phyloP scores from a whole-genome alignment of 768 basidiomycete species.

The Suillus subaureus region DNA sequence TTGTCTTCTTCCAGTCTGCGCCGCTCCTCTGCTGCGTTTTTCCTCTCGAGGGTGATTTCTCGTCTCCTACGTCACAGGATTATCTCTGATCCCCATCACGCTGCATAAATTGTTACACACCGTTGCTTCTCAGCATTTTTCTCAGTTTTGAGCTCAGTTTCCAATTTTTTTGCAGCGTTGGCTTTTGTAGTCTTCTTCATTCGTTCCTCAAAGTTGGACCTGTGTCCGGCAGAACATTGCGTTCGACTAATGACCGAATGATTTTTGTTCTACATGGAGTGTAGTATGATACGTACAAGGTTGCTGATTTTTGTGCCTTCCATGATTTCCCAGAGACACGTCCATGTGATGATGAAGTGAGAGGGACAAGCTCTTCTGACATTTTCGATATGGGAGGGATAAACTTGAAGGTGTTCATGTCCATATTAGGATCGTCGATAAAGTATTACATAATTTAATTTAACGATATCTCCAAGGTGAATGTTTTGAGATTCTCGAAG shows the following conservation, averaged over 20 bases:
- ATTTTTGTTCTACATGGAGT: slow-evolving; percentile 4
- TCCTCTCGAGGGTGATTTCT: slow-evolving; percentile 70
- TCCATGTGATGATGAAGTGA: slow-evolving; percentile 64
- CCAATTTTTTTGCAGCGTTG: slow-evolving; percentile 71
- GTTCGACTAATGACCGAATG: slow-evolving; percentile 47
- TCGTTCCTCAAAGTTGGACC: slow-evolving; percentile 70
- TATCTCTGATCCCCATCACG: not conserved
- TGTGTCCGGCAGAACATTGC: slow-evolving; percentile 64
- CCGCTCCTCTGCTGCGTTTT: slow-evolving; percentile 73
- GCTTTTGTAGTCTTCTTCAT: slow-evolving; percentile 70
- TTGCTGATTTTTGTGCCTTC: slow-evolving; percentile 54
- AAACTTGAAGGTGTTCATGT: not conserved
- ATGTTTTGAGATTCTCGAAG: no score
- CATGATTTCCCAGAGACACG: slow-evolving; percentile 72
- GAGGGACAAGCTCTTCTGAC: slow-evolving; percentile 24
- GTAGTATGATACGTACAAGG: slow-evolving; percentile 42
- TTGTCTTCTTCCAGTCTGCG: slow-evolving; percentile 50
- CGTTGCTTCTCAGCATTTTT: slow-evolving; percentile 67
- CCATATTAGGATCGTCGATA: not conserved
- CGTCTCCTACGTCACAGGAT: slow-evolving; percentile 48
- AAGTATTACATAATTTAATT: not conserved
- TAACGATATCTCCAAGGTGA: not conserved
- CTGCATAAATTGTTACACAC: slow-evolving; percentile 35
- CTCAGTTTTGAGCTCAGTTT: slow-evolving; percentile 75
- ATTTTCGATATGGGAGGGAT: not conserved